Percentiles rank a stretch among this genome's conserved stretches.
Evolutionary conservation across 2,329 filamentous ascomycete genomes (phyloP).

Genomic region (Talaromyces sp.): DNA sequence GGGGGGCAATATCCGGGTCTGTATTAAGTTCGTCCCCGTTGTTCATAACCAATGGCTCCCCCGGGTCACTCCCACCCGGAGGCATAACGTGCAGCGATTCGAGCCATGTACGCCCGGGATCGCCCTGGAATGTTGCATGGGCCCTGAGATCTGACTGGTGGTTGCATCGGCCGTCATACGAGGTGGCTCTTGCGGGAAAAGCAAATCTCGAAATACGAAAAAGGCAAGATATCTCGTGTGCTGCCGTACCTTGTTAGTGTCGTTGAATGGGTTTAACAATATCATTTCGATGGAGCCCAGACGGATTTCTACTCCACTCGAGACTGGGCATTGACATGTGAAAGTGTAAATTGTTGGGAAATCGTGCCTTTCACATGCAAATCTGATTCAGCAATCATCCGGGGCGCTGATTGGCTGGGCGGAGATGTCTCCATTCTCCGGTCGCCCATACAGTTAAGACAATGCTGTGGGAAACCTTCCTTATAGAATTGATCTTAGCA

Average conservation of each 20-base stretch:
- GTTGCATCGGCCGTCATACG: background rate
- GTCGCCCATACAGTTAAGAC: no score
- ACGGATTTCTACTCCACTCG: background rate
- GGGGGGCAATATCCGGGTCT: background rate
- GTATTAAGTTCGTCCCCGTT: background rate
- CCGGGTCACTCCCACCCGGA: conserved; percentile 6
- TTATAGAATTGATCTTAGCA: no score
- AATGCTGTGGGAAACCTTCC: no score
- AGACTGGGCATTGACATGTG: conserved; percentile 1
- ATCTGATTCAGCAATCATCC: background rate
- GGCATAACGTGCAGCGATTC: conserved; percentile 1
- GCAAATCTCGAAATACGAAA: background rate
- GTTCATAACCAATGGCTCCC: background rate
- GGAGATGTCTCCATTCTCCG: background rate
- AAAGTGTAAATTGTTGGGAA: conserved; percentile 7
- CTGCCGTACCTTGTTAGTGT: background rate
- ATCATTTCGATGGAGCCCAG: background rate
- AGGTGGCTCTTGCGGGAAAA: background rate
- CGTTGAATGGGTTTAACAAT: background rate
- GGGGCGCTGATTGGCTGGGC: background rate
- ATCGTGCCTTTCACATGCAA: conserved; percentile 1
- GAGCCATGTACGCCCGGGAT: background rate
- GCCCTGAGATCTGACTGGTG: background rate
- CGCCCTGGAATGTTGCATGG: background rate
- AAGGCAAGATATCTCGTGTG: conserved; percentile 3